phyloP scores from a whole-genome alignment of 1,284 basidiomycete species.

The Fomitopsis pinicola region DNA sequence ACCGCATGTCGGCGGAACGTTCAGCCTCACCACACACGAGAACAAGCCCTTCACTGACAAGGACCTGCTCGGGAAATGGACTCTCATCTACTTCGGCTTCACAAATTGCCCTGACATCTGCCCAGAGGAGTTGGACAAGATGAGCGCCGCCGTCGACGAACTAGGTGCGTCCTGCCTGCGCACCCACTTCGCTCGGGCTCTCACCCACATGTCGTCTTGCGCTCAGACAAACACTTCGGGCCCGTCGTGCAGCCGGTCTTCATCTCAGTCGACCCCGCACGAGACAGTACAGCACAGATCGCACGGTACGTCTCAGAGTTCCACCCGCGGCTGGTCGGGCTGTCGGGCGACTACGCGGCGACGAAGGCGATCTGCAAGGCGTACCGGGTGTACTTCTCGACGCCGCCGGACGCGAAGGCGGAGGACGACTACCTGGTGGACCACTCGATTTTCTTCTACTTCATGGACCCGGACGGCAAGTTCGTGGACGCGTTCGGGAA shows the following conservation, averaged over 20 bases:
- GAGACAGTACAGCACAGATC: constrained; percentile 71
- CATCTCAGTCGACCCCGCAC: constrained; percentile 93
- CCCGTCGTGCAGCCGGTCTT: constrained; percentile 82
- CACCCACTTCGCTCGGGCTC: not conserved
- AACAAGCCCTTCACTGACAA: constrained; percentile 77
- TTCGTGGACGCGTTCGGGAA: constrained; percentile 99
- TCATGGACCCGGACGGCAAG: constrained; percentile 94
- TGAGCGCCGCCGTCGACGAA: constrained; percentile 76
- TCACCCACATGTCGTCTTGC: not conserved
- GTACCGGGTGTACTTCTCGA: constrained; percentile 98
- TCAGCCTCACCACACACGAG: constrained; percentile 68
- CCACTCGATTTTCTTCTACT: constrained; percentile 96
- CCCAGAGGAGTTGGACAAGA: constrained; percentile 97
- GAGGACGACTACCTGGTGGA: constrained; percentile 94
- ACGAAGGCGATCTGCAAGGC: constrained; percentile 90
- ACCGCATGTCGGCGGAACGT: constrained; percentile 88
- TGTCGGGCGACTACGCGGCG: constrained; percentile 84
- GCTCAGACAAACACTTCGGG: constrained; percentile 61
- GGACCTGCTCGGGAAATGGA: constrained; percentile 84
- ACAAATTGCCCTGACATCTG: constrained; percentile 99
- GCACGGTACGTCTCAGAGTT: constrained; percentile 75
- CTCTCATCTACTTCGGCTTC: constrained; percentile 94
- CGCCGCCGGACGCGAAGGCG: constrained; percentile 86
- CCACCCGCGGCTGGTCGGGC: constrained; percentile 85
- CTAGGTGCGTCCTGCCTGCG: constrained; percentile 50